Percentiles rank a stretch among this genome's conserved stretches.
Evolutionary conservation across 768 basidiomycete genomes (phyloP).

Genomic region (Mrakia hoshinonis): DNA sequence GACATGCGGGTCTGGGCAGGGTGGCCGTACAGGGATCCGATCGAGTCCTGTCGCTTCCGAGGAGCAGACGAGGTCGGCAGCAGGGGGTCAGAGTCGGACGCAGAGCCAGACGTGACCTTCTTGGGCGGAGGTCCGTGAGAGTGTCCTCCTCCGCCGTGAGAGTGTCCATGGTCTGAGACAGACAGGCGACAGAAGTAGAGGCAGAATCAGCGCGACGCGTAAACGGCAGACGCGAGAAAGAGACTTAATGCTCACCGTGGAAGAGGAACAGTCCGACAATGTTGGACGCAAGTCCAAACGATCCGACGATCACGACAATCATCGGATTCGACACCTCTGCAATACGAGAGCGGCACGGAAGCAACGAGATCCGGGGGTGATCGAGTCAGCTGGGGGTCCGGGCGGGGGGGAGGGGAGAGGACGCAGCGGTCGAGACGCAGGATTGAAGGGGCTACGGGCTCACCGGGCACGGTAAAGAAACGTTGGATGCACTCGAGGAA

Average conservation of each 20-base stretch:
- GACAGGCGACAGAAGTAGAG: too few species aligned
- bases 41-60: conserved; percentile 37
- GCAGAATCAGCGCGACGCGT: conserved; percentile 7
- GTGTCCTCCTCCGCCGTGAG: conserved; percentile 50
- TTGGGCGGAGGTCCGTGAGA: conserved; percentile 36
- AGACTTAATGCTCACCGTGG: conserved; percentile 56
- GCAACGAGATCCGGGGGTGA: neutral
- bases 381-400: neutral
- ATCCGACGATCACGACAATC: conserved; percentile 82
- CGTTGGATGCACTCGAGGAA: conserved; percentile 82
- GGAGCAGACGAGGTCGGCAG: conserved; percentile 8
- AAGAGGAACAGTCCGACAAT: conserved; percentile 88
- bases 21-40: conserved; percentile 57
- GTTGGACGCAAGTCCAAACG: conserved; percentile 80
- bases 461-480: conserved; percentile 76
- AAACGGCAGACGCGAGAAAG: conserved; percentile 3
- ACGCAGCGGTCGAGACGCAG: neutral
- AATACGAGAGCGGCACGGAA: neutral
- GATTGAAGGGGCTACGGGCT: conserved; percentile 27
- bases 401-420: neutral
- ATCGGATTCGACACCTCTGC: conserved; percentile 81
- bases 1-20: conserved; percentile 46
- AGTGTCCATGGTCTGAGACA: conserved; percentile 33
- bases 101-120: conserved; percentile 18
- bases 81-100: conserved; percentile 6